Conservation (phyloP, 768 basidiomycete species). For the Kwoniella mangroviensis region DNA sequence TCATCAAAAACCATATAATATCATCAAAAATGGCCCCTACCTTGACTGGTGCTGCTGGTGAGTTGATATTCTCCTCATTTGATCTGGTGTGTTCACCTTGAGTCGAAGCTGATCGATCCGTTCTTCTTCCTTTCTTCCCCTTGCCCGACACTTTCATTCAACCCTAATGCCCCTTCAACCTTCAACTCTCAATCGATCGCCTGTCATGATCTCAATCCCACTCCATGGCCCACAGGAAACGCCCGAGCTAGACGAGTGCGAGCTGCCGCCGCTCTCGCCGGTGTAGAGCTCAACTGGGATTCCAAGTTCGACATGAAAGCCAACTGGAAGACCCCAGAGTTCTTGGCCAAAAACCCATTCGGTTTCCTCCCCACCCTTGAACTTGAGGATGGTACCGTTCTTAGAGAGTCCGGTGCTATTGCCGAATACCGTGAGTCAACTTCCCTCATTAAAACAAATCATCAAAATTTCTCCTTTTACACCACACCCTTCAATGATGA, state of each 20-base stretch:
- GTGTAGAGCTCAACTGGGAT: constrained; percentile 79
- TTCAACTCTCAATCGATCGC: not conserved
- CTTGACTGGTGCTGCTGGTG: constrained; percentile 21
- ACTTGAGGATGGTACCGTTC: constrained; percentile 72
- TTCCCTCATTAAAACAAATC: not conserved
- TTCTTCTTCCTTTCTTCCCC: not conserved
- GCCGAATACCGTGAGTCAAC: constrained; percentile 80
- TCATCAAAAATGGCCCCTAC: constrained; percentile 22
- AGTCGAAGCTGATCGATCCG: not conserved
- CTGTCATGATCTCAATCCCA: not conserved
- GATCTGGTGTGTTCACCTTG: not conserved
- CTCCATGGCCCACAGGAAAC: constrained; percentile 41
- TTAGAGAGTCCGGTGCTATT: constrained; percentile 79
- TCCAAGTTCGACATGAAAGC: constrained; percentile 54
- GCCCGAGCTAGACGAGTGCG: constrained; percentile 52
- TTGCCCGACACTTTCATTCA: not conserved
- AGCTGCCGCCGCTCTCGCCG: constrained; percentile 66
- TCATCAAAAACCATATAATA: not conserved
- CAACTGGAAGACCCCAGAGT: constrained; percentile 52
- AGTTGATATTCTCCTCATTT: not conserved
- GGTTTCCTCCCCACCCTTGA: constrained; percentile 74
- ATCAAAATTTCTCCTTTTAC: not conserved
- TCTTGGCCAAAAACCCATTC: constrained; percentile 64
- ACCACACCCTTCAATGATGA: constrained; percentile 58
- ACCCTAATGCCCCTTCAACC: not conserved